Percentiles rank a stretch among this genome's conserved stretches.
phyloP scores from a whole-genome alignment of 2,329 filamentous ascomycete genomes.

The Colletotrichum sp. region DNA sequence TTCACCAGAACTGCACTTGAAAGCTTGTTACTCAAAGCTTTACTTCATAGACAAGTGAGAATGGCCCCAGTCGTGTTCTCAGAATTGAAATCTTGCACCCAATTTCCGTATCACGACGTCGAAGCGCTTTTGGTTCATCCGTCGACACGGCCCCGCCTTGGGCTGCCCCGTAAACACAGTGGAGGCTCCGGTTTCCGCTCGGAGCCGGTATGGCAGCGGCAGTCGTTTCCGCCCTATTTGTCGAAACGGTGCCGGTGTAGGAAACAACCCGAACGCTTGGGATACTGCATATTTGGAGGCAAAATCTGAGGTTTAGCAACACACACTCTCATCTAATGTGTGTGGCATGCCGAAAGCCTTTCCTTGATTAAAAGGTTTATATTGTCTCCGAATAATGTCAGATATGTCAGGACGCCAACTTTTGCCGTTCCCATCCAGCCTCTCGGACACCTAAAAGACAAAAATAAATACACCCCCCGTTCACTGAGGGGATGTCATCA shows the following conservation, averaged over 20 bases:
- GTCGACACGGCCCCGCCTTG: background rate
- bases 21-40: background rate
- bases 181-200: background rate
- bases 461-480: background rate
- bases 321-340: background rate
- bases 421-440: background rate
- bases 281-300: background rate
- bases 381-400: background rate
- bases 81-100: background rate
- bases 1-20: background rate
- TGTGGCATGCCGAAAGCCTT: background rate
- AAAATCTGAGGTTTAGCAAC: background rate
- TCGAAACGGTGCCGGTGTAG: background rate
- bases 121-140: background rate
- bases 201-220: constrained; percentile 1
- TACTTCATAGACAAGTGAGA: background rate
- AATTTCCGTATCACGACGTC: background rate
- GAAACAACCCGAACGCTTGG: background rate
- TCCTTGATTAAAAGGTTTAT: background rate
- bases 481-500: background rate
- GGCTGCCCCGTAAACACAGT: background rate
- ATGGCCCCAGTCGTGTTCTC: background rate
- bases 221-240: background rate
- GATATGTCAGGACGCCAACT: background rate
- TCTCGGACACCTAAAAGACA: background rate